phyloP scores from a whole-genome alignment of 768 basidiomycete genomes.

The Chlorophyllum brunneum region DNA sequence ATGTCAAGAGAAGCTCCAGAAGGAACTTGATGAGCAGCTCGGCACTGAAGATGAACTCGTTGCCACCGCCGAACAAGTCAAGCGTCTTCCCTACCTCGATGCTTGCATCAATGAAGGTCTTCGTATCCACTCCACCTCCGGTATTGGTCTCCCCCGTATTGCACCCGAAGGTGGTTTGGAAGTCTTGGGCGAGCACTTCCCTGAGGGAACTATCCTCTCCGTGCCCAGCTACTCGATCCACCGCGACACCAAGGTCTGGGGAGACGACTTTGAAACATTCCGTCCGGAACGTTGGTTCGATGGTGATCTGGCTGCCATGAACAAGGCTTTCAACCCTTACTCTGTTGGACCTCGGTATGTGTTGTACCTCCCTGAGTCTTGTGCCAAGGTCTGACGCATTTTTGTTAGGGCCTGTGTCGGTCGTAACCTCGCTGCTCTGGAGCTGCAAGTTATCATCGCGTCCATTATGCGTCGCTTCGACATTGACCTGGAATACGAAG shows the following conservation, averaged over 20 bases:
- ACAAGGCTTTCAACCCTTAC: constrained; percentile 82
- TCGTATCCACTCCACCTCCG: constrained; percentile 79
- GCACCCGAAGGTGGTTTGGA: constrained; percentile 73
- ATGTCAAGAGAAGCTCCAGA: constrained; percentile 67
- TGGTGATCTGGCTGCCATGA: constrained; percentile 51
- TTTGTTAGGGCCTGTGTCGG: constrained; percentile 72
- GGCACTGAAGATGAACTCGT: constrained; percentile 56
- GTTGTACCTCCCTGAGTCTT: neutral
- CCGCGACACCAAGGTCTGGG: constrained; percentile 70
- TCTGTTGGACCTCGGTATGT: constrained; percentile 74
- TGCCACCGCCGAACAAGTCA: constrained; percentile 63
- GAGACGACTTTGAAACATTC: constrained; percentile 68
- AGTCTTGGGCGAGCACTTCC: constrained; percentile 54
- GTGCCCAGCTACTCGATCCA: constrained; percentile 86
- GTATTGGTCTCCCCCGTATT: constrained; percentile 80
- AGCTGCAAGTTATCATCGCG: constrained; percentile 74
- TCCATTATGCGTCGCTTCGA: constrained; percentile 75
- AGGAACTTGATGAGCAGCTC: constrained; percentile 66
- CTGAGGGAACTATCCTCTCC: constrained; percentile 70
- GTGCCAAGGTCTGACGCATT: neutral
- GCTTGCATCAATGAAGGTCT: constrained; percentile 87
- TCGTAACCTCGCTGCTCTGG: constrained; percentile 75
- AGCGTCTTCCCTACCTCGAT: constrained; percentile 73
- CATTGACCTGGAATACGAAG: constrained; percentile 61
- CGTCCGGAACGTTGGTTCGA: constrained; percentile 88